These are phyloP conservation scores for Bromus sterilis DNA, from an alignment of 176 grass and related monocot genomes.

Conservation along the genomic window DNA sequence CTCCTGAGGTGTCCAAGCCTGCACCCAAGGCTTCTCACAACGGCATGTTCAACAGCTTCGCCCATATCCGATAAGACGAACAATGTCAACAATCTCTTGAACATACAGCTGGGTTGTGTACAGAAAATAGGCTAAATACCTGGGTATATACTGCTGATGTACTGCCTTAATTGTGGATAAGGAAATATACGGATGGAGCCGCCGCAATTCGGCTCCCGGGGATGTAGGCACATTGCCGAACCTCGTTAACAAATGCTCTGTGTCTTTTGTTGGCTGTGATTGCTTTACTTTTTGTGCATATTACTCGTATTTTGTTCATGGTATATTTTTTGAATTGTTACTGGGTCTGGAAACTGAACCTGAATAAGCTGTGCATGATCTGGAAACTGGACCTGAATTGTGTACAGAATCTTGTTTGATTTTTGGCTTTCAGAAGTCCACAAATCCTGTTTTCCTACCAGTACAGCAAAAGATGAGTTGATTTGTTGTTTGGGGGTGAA, in stretches of 20 bases:
- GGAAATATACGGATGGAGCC: slow-evolving; percentile 8
- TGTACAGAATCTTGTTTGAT: too few relatives aligned
- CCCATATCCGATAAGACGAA: slow-evolving; percentile 47
- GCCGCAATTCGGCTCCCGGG: background rate
- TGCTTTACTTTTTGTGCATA: background rate
- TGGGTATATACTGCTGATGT: background rate
- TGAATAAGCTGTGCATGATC: too few relatives aligned
- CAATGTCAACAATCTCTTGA: background rate
- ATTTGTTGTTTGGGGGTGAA: too few relatives aligned
- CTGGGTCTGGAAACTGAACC: too few relatives aligned
- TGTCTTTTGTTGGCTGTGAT: background rate
- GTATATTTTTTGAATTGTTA: background rate
- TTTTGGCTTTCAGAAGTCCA: too few relatives aligned
- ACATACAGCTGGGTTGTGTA: background rate
- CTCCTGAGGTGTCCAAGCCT: slow-evolving; percentile 46
- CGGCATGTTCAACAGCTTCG: slow-evolving; percentile 60
- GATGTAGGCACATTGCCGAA: slow-evolving; percentile 11
- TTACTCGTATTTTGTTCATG: background rate
- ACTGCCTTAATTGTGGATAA: background rate
- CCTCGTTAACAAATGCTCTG: background rate
- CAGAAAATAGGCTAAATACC: background rate
- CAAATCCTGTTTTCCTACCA: too few relatives aligned
- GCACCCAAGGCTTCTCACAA: slow-evolving; percentile 32
- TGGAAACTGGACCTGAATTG: too few relatives aligned
- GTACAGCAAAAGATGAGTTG: too few relatives aligned